phyloP scores from a whole-genome alignment of 2,329 filamentous ascomycete species.

The Ceratocystis ficicola region DNA sequence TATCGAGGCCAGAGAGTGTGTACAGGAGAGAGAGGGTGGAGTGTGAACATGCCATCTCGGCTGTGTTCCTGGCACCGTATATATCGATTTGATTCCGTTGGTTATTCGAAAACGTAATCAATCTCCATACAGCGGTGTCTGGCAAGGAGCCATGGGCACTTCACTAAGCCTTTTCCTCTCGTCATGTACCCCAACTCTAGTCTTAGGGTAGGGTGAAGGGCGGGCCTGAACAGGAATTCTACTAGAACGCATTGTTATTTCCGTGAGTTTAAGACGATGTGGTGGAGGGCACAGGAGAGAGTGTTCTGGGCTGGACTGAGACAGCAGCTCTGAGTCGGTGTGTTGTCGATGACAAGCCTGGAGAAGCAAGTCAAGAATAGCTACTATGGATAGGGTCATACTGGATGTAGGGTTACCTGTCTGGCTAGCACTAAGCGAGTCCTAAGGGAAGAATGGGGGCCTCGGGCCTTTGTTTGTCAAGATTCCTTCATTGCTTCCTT shows the following conservation, averaged over 20 bases:
- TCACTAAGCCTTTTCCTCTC: background rate
- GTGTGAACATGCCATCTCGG: background rate
- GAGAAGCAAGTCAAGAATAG: background rate
- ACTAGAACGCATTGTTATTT: background rate
- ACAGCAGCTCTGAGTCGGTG: too few species aligned
- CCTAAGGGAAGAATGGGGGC: background rate
- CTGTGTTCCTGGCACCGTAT: background rate
- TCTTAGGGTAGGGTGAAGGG: background rate
- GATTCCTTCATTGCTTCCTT: background rate
- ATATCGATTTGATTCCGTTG: background rate
- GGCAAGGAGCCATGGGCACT: background rate
- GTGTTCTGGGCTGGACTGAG: too few species aligned
- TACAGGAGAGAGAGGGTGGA: background rate
- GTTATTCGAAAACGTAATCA: constrained; percentile 3
- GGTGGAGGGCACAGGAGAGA: background rate
- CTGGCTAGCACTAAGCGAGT: background rate
- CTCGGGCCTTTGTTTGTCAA: constrained; percentile 12
- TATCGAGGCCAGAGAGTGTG: background rate
- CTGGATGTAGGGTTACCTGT: background rate
- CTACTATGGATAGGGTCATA: background rate
- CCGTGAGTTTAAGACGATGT: background rate
- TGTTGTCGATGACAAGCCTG: too few species aligned
- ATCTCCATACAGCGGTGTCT: background rate
- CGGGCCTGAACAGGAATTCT: background rate
- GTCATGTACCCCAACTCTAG: background rate